These are phyloP conservation scores for Marasmius fiardii DNA, from an alignment of 1,284 basidiomycete species.

Conservation along the genomic window DNA sequence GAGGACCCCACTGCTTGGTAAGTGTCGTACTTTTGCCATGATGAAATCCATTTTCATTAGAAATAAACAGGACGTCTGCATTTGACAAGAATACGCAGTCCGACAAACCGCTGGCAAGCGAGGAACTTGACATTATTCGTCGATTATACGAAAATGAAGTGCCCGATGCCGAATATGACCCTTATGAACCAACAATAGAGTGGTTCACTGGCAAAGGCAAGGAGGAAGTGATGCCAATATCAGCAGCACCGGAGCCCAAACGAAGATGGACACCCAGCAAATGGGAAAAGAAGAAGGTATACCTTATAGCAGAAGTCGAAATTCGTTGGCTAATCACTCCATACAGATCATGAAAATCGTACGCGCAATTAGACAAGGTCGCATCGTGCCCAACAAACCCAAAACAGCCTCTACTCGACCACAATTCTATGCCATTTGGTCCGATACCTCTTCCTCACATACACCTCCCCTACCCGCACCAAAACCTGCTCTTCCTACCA, in stretches of 20 bases:
- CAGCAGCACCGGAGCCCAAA: conserved; percentile 92
- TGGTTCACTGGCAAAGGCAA: conserved; percentile 98
- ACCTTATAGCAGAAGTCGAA: conserved; percentile 11
- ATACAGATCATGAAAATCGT: conserved; percentile 98
- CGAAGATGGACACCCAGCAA: conserved; percentile 96
- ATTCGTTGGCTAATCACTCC: conserved; percentile 10
- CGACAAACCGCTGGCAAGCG: conserved; percentile 84
- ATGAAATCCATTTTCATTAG: conserved; percentile 3
- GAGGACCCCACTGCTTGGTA: conserved; percentile 92
- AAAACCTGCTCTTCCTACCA: conserved; percentile 85
- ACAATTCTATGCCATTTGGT: conserved; percentile 91
- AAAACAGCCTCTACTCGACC: conserved; percentile 67
- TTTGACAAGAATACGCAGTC: conserved; percentile 88
- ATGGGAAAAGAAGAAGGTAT: conserved; percentile 99
- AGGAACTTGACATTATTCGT: conserved; percentile 95
- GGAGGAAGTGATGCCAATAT: conserved; percentile 91
- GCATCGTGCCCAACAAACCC: conserved; percentile 89
- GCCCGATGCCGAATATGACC: conserved; percentile 87
- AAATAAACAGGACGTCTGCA: conserved; percentile 75
- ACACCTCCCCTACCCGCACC: conserved; percentile 90
- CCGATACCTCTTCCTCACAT: conserved; percentile 61
- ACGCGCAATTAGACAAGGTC: conserved; percentile 93
- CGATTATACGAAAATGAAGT: conserved; percentile 89
- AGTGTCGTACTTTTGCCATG: conserved; percentile 20
- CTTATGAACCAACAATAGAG: conserved; percentile 91